phyloP scores from a whole-genome alignment of 1,139 yeast species.

The Yamadazyma buinensis region DNA sequence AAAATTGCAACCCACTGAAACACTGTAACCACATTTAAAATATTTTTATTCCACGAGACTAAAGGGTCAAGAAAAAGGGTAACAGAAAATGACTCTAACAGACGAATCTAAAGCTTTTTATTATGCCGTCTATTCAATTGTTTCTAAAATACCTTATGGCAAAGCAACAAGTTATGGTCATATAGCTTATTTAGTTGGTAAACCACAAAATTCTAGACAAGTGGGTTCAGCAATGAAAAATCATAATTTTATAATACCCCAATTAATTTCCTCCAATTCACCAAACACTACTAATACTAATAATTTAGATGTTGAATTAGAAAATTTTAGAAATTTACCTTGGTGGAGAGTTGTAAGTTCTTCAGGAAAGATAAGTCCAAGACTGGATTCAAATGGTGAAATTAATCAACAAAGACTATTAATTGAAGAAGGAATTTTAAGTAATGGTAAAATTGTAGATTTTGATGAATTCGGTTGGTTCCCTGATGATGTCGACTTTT shows the following conservation, averaged over 20 bases:
- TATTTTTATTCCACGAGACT: no score
- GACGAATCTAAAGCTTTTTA: conserved; percentile 59
- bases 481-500: conserved; percentile 50
- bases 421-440: conserved; percentile 47
- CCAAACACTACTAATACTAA: conserved; percentile 14
- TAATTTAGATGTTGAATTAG: conserved; percentile 11
- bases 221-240: conserved; percentile 70
- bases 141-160: conserved; percentile 58
- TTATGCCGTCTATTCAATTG: conserved; percentile 55
- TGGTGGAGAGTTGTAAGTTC: conserved; percentile 80
- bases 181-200: conserved; percentile 58
- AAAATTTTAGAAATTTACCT: conserved; percentile 31
- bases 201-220: conserved; percentile 67
- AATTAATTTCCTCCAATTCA: conserved; percentile 21
- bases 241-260: conserved; percentile 18
- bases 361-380: conserved; percentile 57
- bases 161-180: conserved; percentile 68
- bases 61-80: no score
- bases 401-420: conserved; percentile 45
- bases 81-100: no score
- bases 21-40: no score
- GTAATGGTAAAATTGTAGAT: conserved; percentile 38
- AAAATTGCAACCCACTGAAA: neutral
- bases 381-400: conserved; percentile 43
- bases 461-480: conserved; percentile 63